phyloP scores from a whole-genome alignment of 352 stramenopile species.

The Phytopythium delawarense region DNA sequence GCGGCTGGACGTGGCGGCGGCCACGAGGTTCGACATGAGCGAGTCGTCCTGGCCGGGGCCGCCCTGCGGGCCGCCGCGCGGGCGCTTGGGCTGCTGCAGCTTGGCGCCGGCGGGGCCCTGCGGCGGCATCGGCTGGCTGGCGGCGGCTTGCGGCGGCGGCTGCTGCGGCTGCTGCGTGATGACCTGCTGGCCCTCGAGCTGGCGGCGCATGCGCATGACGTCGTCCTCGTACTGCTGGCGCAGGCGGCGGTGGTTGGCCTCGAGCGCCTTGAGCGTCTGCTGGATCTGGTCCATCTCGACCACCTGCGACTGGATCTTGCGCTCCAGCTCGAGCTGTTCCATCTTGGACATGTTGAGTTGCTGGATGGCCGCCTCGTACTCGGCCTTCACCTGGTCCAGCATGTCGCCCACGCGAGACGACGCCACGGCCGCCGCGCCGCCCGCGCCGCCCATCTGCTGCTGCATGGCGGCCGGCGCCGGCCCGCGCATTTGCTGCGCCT shows the following conservation, averaged over 20 bases:
- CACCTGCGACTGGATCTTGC: conserved; percentile 84
- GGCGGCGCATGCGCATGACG: conserved; percentile 75
- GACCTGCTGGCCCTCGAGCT: conserved; percentile 58
- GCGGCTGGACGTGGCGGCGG: conserved; percentile 43
- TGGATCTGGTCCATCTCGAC: conserved; percentile 89
- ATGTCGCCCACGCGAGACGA: conserved; percentile 70
- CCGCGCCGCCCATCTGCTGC: conserved; percentile 36
- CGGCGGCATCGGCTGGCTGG: conserved; percentile 24
- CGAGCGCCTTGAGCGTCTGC: conserved; percentile 79
- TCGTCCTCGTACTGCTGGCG: conserved; percentile 86
- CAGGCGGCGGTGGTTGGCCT: conserved; percentile 77
- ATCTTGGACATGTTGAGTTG: conserved; percentile 88
- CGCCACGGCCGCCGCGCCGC: conserved; percentile 18
- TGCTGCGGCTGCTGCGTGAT: conserved; percentile 28
- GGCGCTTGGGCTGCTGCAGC: conserved; percentile 44
- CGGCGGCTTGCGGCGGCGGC: neutral
- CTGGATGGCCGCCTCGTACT: conserved; percentile 81
- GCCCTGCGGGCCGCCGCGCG: conserved; percentile 14
- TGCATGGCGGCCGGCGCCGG: conserved; percentile 40
- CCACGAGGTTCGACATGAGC: conserved; percentile 65
- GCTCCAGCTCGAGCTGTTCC: conserved; percentile 84
- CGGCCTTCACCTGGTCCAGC: conserved; percentile 80
- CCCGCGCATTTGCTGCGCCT: conserved; percentile 50
- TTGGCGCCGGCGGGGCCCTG: conserved; percentile 20
- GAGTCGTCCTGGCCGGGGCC: conserved; percentile 29